These are phyloP conservation scores for Backusella australiensis DNA, from an alignment of 192 early-diverging fungal species.

Conservation along the genomic window DNA sequence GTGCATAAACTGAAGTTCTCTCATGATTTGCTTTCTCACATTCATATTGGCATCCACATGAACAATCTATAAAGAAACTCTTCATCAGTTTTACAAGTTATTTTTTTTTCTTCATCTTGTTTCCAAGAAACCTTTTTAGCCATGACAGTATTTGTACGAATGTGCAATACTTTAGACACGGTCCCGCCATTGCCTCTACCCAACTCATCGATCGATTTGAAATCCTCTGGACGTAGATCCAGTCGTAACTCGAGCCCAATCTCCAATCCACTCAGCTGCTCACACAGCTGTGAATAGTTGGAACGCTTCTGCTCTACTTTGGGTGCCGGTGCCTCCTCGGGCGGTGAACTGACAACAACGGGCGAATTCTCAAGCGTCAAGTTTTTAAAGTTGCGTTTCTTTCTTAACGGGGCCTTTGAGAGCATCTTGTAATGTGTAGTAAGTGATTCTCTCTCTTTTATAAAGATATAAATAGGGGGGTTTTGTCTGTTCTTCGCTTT, in stretches of 20 bases:
- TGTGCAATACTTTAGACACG: constrained; percentile 82
- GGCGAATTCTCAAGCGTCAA: constrained; percentile 48
- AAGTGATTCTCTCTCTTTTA: neutral
- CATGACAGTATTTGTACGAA: constrained; percentile 88
- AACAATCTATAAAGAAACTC: neutral
- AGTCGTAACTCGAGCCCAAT: constrained; percentile 71
- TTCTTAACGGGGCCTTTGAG: constrained; percentile 30
- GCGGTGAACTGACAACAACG: constrained; percentile 31
- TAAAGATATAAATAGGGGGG: neutral
- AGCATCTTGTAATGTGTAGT: neutral
- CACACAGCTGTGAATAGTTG: constrained; percentile 27
- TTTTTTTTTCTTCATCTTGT: constrained; percentile 14
- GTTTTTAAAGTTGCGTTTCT: constrained; percentile 55
- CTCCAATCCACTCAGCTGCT: constrained; percentile 53
- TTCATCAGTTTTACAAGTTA: neutral
- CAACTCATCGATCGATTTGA: constrained; percentile 73
- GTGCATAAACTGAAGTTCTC: constrained; percentile 93
- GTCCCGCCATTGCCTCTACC: constrained; percentile 94
- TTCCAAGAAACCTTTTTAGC: constrained; percentile 76
- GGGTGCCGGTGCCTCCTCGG: neutral
- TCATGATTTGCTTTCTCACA: constrained; percentile 81
- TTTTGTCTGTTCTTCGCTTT: neutral
- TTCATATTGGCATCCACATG: constrained; percentile 49
- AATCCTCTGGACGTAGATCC: constrained; percentile 80
- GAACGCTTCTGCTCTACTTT: neutral